A percentile compares a stretch with the other conserved stretches of the same genome.
Conservation (phyloP, 2,329 filamentous ascomycete genomes). For the Daldinia eschscholtzii region DNA sequence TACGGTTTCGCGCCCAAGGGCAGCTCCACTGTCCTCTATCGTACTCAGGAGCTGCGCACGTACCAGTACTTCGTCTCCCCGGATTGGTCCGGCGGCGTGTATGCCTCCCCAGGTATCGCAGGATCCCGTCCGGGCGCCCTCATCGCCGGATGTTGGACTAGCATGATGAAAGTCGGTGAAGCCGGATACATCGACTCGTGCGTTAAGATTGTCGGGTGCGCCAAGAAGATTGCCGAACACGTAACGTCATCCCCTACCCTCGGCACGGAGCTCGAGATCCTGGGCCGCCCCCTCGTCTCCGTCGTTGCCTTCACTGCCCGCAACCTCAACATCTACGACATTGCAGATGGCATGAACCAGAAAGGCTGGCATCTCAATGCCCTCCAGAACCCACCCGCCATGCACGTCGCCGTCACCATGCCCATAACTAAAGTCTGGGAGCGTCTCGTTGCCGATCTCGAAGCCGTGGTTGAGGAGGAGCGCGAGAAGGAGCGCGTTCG, state of each 20-base stretch:
- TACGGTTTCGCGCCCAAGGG: conserved; percentile 99
- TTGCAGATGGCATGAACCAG: conserved; percentile 86
- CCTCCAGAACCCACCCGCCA: conserved; percentile 88
- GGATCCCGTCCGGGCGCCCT: conserved; percentile 92
- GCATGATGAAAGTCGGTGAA: conserved; percentile 89
- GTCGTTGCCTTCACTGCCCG: conserved; percentile 90
- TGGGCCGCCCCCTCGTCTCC: conserved; percentile 88
- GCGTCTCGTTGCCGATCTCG: conserved; percentile 78
- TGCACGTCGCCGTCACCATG: conserved; percentile 93
- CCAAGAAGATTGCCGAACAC: conserved; percentile 83
- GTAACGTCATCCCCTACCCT: conserved; percentile 78
- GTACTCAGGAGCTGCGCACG: conserved; percentile 78
- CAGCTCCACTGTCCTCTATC: conserved; percentile 93
- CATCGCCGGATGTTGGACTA: conserved; percentile 96
- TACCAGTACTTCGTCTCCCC: conserved; percentile 98
- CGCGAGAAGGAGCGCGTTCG: conserved; percentile 83
- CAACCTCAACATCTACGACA: conserved; percentile 91
- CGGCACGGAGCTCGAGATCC: conserved; percentile 77
- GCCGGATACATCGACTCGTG: conserved; percentile 89
- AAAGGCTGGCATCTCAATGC: conserved; percentile 97
- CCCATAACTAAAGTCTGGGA: conserved; percentile 87
- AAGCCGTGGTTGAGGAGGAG: conserved; percentile 76
- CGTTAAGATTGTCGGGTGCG: conserved; percentile 85
- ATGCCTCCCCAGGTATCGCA: conserved; percentile 91
- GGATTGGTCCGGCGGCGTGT: conserved; percentile 96